A percentile compares a stretch with the other conserved stretches of the same genome.
Conservation (phyloP, 176 grass and related monocot genomes). For the Phoenix roebelenii region DNA sequence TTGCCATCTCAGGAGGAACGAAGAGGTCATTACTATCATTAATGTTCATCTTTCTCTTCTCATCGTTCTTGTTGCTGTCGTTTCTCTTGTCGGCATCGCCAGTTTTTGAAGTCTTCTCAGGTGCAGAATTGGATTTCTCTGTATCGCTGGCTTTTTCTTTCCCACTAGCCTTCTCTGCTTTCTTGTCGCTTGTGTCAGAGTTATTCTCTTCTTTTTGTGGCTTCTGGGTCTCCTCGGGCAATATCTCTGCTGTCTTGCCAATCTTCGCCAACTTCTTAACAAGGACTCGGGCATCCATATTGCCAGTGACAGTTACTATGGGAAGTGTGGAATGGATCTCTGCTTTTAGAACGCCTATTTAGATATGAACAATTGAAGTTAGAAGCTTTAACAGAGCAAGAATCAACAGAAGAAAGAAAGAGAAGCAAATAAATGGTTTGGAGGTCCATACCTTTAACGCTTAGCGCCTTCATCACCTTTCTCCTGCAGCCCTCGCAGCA, state of each 20-base stretch:
- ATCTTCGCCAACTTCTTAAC: conserved; percentile 64
- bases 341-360: conserved; percentile 60
- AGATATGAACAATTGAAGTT: conserved; percentile 1
- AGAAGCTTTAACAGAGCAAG: neutral
- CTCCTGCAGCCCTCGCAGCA: conserved; percentile 91
- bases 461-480: conserved; percentile 83
- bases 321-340: conserved; percentile 75
- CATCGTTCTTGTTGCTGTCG: conserved; percentile 8
- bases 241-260: conserved; percentile 61
- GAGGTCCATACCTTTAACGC: conserved; percentile 42
- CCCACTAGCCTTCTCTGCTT: conserved; percentile 17
- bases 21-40: neutral
- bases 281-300: conserved; percentile 52
- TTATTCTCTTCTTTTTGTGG: conserved; percentile 6
- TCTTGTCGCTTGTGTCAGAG: conserved; percentile 4
- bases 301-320: conserved; percentile 58
- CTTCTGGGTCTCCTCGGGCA: conserved; percentile 18
- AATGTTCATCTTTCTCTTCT: neutral
- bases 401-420: neutral
- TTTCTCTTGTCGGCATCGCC: neutral
- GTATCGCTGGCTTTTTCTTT: neutral
- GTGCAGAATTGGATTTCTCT: neutral
- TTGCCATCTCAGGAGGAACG: neutral
- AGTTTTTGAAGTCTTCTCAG: neutral
- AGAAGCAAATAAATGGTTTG: too few relatives aligned